These are phyloP conservation scores for Simmondsia chinensis DNA, from an alignment of 148 eudicot species.

Conservation along the genomic window DNA sequence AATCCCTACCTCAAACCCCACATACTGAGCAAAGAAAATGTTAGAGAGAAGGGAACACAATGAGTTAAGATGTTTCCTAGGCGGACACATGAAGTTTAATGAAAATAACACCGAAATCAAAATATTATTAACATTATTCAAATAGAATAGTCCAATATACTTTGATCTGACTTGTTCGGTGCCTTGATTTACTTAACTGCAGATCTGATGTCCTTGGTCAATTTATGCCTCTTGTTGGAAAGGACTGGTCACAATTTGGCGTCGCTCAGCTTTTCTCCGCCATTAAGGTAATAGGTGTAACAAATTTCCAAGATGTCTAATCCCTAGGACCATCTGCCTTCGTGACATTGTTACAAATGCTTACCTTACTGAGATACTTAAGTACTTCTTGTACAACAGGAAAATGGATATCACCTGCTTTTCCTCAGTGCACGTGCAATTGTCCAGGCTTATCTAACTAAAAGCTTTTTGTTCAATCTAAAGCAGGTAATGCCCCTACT, in stretches of 20 bases:
- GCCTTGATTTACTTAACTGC: slow-evolving; percentile 8
- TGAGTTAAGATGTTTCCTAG: too few species aligned
- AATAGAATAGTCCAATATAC: too few species aligned
- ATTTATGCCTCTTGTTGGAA: slow-evolving; percentile 98
- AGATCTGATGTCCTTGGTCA: slow-evolving; percentile 99
- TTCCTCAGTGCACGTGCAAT: slow-evolving; percentile 98
- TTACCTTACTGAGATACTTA: slow-evolving; percentile 6
- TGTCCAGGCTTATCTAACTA: slow-evolving; percentile 94
- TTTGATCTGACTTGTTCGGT: not conserved
- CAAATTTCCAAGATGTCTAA: too few species aligned
- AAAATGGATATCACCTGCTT: slow-evolving; percentile 93
- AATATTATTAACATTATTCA: too few species aligned
- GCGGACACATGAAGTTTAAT: too few species aligned
- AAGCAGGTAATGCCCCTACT: slow-evolving; percentile 54
- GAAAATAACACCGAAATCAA: too few species aligned
- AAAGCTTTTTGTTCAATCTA: slow-evolving; percentile 75
- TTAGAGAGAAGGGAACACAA: too few species aligned
- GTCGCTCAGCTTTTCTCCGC: slow-evolving; percentile 97
- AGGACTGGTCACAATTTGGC: slow-evolving; percentile 97
- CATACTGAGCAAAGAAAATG: too few species aligned
- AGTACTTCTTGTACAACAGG: slow-evolving; percentile 35
- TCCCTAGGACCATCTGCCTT: too few species aligned
- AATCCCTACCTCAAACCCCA: too few species aligned
- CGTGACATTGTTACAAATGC: slow-evolving; percentile 1
- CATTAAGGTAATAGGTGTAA: slow-evolving; percentile 57